Base-by-base conservation (phyloP, 345 rosid genomes). In the Syzygium aromaticum region DNA sequence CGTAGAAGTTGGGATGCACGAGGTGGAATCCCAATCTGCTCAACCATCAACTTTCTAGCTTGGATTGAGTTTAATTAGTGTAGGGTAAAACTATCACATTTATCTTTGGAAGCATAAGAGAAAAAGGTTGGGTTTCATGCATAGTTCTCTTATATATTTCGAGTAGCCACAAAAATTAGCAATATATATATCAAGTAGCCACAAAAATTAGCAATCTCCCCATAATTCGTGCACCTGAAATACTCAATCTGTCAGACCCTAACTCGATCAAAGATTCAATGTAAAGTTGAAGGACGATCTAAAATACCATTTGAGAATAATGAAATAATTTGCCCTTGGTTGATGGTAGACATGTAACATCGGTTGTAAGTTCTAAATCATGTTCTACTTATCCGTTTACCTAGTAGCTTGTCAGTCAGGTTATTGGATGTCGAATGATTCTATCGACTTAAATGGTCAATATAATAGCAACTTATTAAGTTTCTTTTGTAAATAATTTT, bases 381-480 rank as follows among this genome's bases (percentile, higher is more conserved):
- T 57, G 63, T 57, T 43, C 25, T 57, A n/a, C 6, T 23, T 22
- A 57, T 57, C 25, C 6, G 0, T 57, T 57, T 57, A 23, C 23
- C 3, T 3, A 56, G n/a, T 57, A 22, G 63, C 63, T 3, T 57
- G 13, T 56, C 11, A 56, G n/a, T 10, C 11, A 57, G 1, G 63
- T 56, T 56, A 56, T 1, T 0, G n/a, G 25, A 23, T 56, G 6
- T 23, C 63, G 11, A 56, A 56, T 13, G 0, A 5, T 57, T 57
- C 25, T 57, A 23, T 23, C 28, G 4, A 57, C 13, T 57, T 23
- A n/a, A n/a, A 57, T 10, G 0, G 6, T 23, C 14, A 57, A 57
- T 57, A 56, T 0, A 0, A 56, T 56, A 56, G 1, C 22, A 4
- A 0, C 2, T 13, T 1, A 13, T 23, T 10, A 23, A 57, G n/a